These are phyloP conservation scores for Aphanoascus verrucosus DNA, from an alignment of 2,329 filamentous ascomycete species.

Conservation along the genomic window DNA sequence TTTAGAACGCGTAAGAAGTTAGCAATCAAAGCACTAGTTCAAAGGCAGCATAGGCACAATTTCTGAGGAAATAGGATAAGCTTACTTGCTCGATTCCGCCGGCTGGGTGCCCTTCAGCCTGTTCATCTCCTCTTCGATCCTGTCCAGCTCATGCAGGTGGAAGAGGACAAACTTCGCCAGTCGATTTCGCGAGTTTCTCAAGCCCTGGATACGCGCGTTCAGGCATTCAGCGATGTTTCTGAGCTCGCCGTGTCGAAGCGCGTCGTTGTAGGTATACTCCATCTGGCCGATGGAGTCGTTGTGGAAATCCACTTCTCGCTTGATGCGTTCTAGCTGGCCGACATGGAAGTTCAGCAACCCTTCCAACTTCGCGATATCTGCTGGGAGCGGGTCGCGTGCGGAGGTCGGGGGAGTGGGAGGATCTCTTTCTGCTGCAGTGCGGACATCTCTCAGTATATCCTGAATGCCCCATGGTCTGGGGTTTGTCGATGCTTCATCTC, in stretches of 20 bases:
- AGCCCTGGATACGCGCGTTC: constrained; percentile 13
- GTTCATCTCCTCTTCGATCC: constrained; percentile 17
- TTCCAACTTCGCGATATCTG: constrained; percentile 18
- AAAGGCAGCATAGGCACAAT: background rate
- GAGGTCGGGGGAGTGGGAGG: background rate
- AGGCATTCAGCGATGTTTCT: constrained; percentile 11
- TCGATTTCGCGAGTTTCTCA: constrained; percentile 14
- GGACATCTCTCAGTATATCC: background rate
- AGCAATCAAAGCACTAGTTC: background rate
- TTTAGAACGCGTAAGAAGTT: background rate
- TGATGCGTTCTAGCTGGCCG: constrained; percentile 21
- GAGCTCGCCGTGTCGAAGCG: constrained; percentile 3
- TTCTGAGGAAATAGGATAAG: background rate
- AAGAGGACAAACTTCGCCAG: constrained; percentile 18
- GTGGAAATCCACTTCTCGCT: constrained; percentile 19
- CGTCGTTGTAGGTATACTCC: constrained; percentile 10
- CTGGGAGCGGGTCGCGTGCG: constrained; percentile 14
- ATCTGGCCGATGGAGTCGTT: constrained; percentile 15
- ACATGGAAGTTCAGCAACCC: constrained; percentile 22
- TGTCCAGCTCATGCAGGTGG: constrained; percentile 20
- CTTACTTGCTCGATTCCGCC: constrained; percentile 11
- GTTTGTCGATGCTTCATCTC: background rate
- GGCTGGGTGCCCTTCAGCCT: background rate
- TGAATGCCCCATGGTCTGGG: background rate
- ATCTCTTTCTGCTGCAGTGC: background rate